Evolutionary conservation across 73 alveolate species (phyloP), one percentile per base, ranked within the genome.

Genomic region (Symbiodinium natans): DNA sequence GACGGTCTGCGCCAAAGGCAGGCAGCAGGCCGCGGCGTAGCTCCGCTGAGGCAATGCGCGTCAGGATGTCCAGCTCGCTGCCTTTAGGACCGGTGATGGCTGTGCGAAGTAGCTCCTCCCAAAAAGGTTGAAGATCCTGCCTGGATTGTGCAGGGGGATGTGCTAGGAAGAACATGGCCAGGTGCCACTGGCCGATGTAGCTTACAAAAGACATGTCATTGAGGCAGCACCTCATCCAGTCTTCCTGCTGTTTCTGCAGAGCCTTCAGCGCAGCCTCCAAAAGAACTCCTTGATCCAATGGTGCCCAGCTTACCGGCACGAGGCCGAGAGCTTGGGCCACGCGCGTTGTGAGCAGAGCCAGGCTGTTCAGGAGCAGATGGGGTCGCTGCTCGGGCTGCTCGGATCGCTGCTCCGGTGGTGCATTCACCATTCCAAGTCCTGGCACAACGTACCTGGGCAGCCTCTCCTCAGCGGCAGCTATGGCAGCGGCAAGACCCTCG

Each of bases 371-470:
- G 36, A 40, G 34, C 33, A 88, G 95, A 27, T 88, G 86, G 1
- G 95, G 95, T 25, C 11, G n/a, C n/a, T n/a, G n/a, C n/a, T n/a
- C 94, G 52, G 83, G 42, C 21, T 15, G 95, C 95, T 71, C 59
- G 23, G 36, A 48, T 38, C 95, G 95, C 48, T 59, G 95, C 86
- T 88, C 95, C n/a, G 95, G 95, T 11, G 95, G 95, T 10, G 95
- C 42, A 41, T 54, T 88, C 46, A 88, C 95, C 21, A 88, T 39
- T 85, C 95, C 95, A 23, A 88, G 95, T 34, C 41, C 71, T 5
- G 95, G 95, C 17, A 63, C 80, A 8, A 63, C 71, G 46, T 86
- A 84, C 19, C 94, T 56, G 17, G 63, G 42, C 74, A 86, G 59
- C 59, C 94, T 33, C 8, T 25, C 94, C n/a, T 54, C 68, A 11